Base-by-base conservation (phyloP, 1,139 yeast genomes). In the Candida freyschussii region DNA sequence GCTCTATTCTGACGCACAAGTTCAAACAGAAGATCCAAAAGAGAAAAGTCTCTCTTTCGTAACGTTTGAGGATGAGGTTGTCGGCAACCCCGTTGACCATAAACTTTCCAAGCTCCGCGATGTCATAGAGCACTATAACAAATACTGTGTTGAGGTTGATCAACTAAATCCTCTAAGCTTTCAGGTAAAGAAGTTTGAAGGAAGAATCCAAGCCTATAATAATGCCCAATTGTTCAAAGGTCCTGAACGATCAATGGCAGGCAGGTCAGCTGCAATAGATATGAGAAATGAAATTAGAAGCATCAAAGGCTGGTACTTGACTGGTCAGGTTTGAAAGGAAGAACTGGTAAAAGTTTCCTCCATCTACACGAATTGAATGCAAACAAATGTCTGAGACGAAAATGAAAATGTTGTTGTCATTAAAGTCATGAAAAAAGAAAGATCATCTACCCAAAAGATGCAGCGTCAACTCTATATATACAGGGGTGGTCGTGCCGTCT, bases 1-100 rank as follows among this genome's bases (percentile, higher is more conserved):
- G 28, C 41, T 57, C 16, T 62, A 64, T 34, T 62, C 67, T 4
- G 73, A 67, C 41, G 62, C 70, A 2, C 55, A 60, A 34, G 46
- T 53, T 33, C 48, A 63, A 41, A 51, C 65, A 0, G 56, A 44
- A 20, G 53, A 44, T 12, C 12, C 14, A 15, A 16, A 14, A 22
- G 21, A 11, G 32, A 10, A 13, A n/a, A 5, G 28, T 25, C 4
- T 17, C 31, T 26, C 30, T 32, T 30, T 37, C 16, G 41, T 37
- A 4, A 24, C 25, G 8, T 30, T 30, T 24, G 24, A 29, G 13
- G 36, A 29, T 16, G 37, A 32, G 11, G 13, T 21, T 13, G 20
- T 12, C 3, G 20, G 31, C 13, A 34, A 33, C 20, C 27, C 27
- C 4, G 23, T 40, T 15, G 28, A 36, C 3, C 13, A 15, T 13